Base-by-base conservation (phyloP, 2,329 filamentous ascomycete species). In the Metarhizium robertsii region DNA sequence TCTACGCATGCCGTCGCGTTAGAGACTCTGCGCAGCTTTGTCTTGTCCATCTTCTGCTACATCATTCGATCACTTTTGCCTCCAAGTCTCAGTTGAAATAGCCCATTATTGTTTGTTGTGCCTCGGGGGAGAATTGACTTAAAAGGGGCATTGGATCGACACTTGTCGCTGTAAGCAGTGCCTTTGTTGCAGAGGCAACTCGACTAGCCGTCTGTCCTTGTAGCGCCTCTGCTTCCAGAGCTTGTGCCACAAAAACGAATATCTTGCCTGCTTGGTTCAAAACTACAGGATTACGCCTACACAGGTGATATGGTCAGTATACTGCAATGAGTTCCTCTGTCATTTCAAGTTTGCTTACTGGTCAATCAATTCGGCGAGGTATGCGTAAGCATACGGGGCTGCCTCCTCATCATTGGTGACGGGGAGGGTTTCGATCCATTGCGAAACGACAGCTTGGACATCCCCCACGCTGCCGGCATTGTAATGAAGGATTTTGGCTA, bases 391-490 rank as follows among this genome's bases (percentile, higher is more conserved):
- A 70, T 95, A 97, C 14, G 94, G 94, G 20, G 94, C 94, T 4
- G 94, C 94, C 74, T 99, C 94, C 70, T 99, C 94, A 62, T 99
- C 94, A 66, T 96, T 96, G 16, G 86, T 85, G 53, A 99, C 87
- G 0, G 94, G 94, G 40, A 99, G 77, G 0, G 92, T 96, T 61
- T 90, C 85, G 51, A 99, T 75, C 94, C 94, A 99, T 67, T 88
- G 86, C n/a, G 78, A 75, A 46, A 90, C 84, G 30, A 96, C 79
- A 42, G 87, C 81, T 66, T 94, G 86, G 52, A 83, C 78, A 65
- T 95, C 90, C 54, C 77, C 78, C 18, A 99, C 85, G 67, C 88
- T 88, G 61, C 78, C 78, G 29, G 84, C 76, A 71, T 95, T 96
- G 75, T 86, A 96, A 69, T 96, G 91, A 61, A 99, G 78, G 53